Conservation (phyloP, 441 rosid genomes). For the Viola pubescens region DNA sequence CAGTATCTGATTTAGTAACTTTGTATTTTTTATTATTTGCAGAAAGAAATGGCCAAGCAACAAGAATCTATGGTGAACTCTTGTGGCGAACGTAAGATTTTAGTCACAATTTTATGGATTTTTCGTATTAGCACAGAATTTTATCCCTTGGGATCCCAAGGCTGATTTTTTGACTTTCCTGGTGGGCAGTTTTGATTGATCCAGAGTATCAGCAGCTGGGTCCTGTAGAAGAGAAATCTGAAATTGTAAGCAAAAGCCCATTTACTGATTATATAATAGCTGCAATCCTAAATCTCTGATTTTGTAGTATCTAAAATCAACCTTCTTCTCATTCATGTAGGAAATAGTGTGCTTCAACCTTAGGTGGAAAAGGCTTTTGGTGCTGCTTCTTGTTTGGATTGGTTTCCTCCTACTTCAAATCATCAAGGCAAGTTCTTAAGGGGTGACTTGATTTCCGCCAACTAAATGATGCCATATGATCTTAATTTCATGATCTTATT, state of each 20-base stretch:
- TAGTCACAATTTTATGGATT: not conserved
- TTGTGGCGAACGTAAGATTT: slow-evolving; percentile 63
- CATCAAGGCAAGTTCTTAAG: slow-evolving; percentile 45
- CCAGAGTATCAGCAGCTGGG: slow-evolving; percentile 59
- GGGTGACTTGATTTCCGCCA: slow-evolving; percentile 2
- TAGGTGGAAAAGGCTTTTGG: slow-evolving; percentile 52
- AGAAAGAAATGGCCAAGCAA: slow-evolving; percentile 55
- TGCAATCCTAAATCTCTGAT: not conserved
- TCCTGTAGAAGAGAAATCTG: slow-evolving; percentile 63
- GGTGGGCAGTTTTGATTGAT: slow-evolving; percentile 56
- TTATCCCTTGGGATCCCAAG: not conserved
- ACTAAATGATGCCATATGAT: slow-evolving; percentile 4
- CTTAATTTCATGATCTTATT: slow-evolving; percentile 2
- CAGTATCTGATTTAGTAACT: too few relatives aligned
- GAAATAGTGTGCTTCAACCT: slow-evolving; percentile 60
- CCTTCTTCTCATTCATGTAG: slow-evolving; percentile 26
- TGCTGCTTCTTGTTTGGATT: slow-evolving; percentile 50
- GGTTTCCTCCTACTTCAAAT: slow-evolving; percentile 67
- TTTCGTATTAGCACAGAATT: not conserved
- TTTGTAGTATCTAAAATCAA: slow-evolving; percentile 3
- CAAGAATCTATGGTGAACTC: slow-evolving; percentile 42
- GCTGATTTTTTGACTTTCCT: slow-evolving; percentile 2
- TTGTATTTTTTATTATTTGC: slow-evolving; percentile 17
- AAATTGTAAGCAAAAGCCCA: slow-evolving; percentile 35
- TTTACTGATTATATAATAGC: not conserved